phyloP scores from a whole-genome alignment of 768 basidiomycete genomes.

The Suillus lakei region DNA sequence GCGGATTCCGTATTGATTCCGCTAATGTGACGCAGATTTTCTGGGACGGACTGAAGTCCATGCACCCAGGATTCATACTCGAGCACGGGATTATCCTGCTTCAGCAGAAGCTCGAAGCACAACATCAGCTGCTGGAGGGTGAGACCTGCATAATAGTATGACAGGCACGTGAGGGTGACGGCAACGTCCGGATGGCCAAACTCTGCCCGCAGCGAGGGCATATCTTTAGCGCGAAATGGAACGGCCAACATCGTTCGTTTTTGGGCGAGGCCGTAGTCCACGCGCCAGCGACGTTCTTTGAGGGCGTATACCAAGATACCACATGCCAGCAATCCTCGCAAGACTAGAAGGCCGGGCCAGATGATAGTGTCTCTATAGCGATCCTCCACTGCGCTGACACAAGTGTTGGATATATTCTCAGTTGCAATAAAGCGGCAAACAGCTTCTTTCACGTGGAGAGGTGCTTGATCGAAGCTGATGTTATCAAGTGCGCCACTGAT shows the following conservation, averaged over 20 bases:
- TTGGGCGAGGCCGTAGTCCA: not conserved
- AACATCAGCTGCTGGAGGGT: not conserved
- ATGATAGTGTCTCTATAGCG: not conserved
- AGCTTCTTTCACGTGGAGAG: not conserved
- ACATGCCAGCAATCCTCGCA: not conserved
- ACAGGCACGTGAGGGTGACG: not conserved
- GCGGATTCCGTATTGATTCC: not conserved
- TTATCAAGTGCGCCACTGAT: conserved; percentile 11
- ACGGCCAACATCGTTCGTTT: not conserved
- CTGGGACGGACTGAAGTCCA: not conserved
- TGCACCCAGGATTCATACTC: not conserved
- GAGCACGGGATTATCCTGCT: not conserved
- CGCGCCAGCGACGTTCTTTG: not conserved
- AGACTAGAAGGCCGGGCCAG: not conserved
- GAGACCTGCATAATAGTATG: not conserved
- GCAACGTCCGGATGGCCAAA: not conserved
- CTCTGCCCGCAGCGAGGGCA: not conserved
- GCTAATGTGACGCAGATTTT: not conserved
- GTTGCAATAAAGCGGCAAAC: conserved; percentile 30
- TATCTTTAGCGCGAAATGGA: not conserved
- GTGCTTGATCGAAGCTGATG: not conserved
- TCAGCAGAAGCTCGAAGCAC: not conserved
- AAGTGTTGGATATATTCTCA: conserved; percentile 4
- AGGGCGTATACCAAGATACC: not conserved
- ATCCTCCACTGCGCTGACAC: conserved; percentile 14